Base-by-base conservation (phyloP, 1,139 yeast genomes). In the Pichia sp. region DNA sequence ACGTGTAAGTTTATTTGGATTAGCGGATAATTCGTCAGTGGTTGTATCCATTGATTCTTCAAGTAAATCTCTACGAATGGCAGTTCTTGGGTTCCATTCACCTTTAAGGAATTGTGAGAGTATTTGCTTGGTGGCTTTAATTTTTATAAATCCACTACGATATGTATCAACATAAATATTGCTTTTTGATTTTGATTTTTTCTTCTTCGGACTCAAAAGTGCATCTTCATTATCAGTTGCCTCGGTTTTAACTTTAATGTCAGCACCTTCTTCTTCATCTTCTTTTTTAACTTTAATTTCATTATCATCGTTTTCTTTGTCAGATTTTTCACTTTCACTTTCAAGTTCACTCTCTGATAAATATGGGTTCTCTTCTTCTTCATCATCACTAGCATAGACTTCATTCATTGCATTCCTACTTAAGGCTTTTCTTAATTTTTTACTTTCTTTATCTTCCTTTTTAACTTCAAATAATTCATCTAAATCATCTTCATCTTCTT, bases 381-480 rank as follows among this genome's bases (percentile, higher is more conserved):
- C 95, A 53, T 86, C 95, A 54, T 89, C 96, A 43, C 92, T 80
- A 47, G 92, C 97, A 63, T 92, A 92, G 49, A 86, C 83, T 34
- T 89, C 95, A 54, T 82, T 83, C 65, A 89, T 82, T 62, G 92
- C 98, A 39, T 94, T 79, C 55, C 87, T 83, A 53, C 85, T 80
- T 58, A 92, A 73, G 3, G 92, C 90, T 63, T 86, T 85, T 56
- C 89, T 78, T 52, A 92, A 76, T 58, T 84, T 83, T 58, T 82
- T 82, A 51, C 97, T 97, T 63, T 87, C 96, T 61, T 87, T 89
- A 64, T 90, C 96, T 41, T 89, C 87, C 60, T 84, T 84, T 58
- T 85, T 76, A 25, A 80, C 77, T 49, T 80, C 87, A 55, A 82
- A 82, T 45, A 82, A 66, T 51, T 77, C 82, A 55, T 78, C 82